Evolutionary conservation across 208 protist species (phyloP).

Genomic region (Trypanosoma melophagium): DNA sequence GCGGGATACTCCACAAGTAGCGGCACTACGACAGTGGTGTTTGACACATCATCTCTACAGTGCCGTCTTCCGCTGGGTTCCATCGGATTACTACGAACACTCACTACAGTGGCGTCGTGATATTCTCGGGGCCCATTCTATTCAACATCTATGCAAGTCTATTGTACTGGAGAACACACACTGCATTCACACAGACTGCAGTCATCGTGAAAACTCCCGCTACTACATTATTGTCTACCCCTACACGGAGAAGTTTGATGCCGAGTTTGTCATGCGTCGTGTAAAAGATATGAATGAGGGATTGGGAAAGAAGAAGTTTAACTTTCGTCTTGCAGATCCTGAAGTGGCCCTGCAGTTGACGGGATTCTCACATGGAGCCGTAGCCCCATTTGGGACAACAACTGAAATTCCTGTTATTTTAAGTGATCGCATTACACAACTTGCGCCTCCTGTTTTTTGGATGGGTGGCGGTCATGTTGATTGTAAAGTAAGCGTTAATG

Average conservation of each 20-base stretch:
- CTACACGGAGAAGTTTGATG: slow-evolving; percentile 82
- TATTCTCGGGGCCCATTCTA: slow-evolving; percentile 62
- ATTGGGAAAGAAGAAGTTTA: slow-evolving; percentile 88
- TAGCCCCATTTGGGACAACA: slow-evolving; percentile 63
- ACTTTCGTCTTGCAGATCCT: slow-evolving; percentile 74
- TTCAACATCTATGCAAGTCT: slow-evolving; percentile 90
- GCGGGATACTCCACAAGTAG: slow-evolving; percentile 65
- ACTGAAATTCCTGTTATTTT: slow-evolving; percentile 71
- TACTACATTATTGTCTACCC: slow-evolving; percentile 85
- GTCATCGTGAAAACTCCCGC: slow-evolving; percentile 66
- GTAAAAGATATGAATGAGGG: slow-evolving; percentile 70
- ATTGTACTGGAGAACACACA: slow-evolving; percentile 93
- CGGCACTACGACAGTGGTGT: slow-evolving; percentile 55
- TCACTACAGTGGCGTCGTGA: slow-evolving; percentile 83
- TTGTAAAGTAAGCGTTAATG: slow-evolving; percentile 75
- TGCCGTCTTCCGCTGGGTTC: slow-evolving; percentile 80
- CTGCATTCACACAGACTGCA: slow-evolving; percentile 68
- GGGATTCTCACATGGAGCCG: slow-evolving; percentile 69
- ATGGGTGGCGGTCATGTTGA: slow-evolving; percentile 82
- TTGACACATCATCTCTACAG: slow-evolving; percentile 45
- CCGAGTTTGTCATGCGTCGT: slow-evolving; percentile 55
- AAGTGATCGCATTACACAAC: slow-evolving; percentile 42
- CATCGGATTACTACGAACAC: slow-evolving; percentile 85
- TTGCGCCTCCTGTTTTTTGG: slow-evolving; percentile 63
- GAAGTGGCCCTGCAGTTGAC: slow-evolving; percentile 54